A percentile compares a stretch with the other conserved stretches of the same genome.
phyloP scores from a whole-genome alignment of 2,329 filamentous ascomycete genomes.

The Pestalotiopsis sp. region DNA sequence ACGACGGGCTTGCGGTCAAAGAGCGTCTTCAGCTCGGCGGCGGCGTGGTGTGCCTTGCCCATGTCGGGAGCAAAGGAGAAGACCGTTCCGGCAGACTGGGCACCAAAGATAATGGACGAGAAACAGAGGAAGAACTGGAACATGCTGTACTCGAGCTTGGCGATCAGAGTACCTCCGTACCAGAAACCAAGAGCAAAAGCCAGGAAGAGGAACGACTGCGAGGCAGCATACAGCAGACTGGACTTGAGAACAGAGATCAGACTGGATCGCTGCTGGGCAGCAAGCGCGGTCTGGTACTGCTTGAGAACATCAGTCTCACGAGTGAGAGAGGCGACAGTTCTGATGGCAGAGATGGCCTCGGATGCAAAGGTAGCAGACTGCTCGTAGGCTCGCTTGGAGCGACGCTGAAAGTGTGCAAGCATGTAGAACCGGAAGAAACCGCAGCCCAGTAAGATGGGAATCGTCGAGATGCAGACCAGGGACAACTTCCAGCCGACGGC shows the following conservation, averaged over 20 bases:
- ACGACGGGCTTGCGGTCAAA: slow-evolving; percentile 83
- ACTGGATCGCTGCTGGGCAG: slow-evolving; percentile 65
- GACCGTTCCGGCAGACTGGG: slow-evolving; percentile 86
- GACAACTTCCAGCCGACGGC: slow-evolving; percentile 86
- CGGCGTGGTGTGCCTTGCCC: slow-evolving; percentile 88
- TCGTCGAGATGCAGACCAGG: slow-evolving; percentile 76
- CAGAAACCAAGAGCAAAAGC: slow-evolving; percentile 89
- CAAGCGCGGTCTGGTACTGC: slow-evolving; percentile 70
- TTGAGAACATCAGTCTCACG: slow-evolving; percentile 79
- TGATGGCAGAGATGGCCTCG: slow-evolving; percentile 90
- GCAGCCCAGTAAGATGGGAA: slow-evolving; percentile 76
- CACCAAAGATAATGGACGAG: slow-evolving; percentile 83
- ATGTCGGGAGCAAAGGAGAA: slow-evolving; percentile 92
- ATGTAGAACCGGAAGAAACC: slow-evolving; percentile 90
- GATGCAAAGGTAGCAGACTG: slow-evolving; percentile 84
- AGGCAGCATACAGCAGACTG: slow-evolving; percentile 77
- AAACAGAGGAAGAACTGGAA: slow-evolving; percentile 95
- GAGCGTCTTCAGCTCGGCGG: slow-evolving; percentile 76
- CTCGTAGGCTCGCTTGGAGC: slow-evolving; percentile 79
- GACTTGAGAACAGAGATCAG: slow-evolving; percentile 76
- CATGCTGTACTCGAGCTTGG: slow-evolving; percentile 68
- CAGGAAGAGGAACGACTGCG: slow-evolving; percentile 82
- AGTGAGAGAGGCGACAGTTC: slow-evolving; percentile 89
- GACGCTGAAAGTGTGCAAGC: slow-evolving; percentile 75
- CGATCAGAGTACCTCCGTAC: slow-evolving; percentile 83